Conservation (phyloP, 805 yeast species). For the Starmerella khaoyaiensis region DNA sequence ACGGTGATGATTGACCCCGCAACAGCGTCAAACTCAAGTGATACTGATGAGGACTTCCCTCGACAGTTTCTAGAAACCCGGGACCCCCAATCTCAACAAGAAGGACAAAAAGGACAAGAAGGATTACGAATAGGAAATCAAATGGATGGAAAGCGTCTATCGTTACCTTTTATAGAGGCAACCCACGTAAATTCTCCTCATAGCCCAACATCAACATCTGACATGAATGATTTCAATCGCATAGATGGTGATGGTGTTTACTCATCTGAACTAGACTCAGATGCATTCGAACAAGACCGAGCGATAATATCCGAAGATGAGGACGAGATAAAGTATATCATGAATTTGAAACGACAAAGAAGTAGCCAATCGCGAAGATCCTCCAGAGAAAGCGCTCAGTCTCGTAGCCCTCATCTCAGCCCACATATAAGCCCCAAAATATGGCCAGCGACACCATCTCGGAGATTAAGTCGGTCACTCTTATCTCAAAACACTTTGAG, state of each 20-base stretch:
- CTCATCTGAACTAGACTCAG: no score
- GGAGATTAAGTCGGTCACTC: slow-evolving; percentile 8
- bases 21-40: background rate
- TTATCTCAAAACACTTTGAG: background rate
- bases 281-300: no score
- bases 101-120: no score
- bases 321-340: slow-evolving; percentile 8
- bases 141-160: no score
- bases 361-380: slow-evolving; percentile 11
- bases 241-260: no score
- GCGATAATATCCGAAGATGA: slow-evolving; percentile 14
- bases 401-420: slow-evolving; percentile 13
- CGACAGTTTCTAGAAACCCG: no score
- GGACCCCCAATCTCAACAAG: no score
- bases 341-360: slow-evolving; percentile 11
- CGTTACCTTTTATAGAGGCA: no score
- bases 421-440: slow-evolving; percentile 16
- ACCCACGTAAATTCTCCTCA: no score
- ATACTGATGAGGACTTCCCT: background rate
- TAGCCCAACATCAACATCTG: no score
- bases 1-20: slow-evolving; percentile 13
- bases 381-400: slow-evolving; percentile 11
- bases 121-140: no score
- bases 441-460: slow-evolving; percentile 14
- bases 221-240: no score